Conservation (phyloP, 768 basidiomycete species). For the Gloeostereum incarnatum region DNA sequence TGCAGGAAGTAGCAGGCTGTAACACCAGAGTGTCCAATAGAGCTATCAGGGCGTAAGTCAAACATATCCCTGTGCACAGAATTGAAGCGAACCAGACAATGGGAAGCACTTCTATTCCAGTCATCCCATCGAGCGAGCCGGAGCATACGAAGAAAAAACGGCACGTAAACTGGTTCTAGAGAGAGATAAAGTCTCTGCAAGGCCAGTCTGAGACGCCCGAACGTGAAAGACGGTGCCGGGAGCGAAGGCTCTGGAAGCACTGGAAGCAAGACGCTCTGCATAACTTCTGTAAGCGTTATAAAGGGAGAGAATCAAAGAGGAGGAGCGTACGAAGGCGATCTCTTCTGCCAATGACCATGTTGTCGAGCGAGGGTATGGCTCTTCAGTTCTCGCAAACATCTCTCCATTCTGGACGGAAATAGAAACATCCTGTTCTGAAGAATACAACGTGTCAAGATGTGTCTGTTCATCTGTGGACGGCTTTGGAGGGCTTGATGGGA, state of each 20-base stretch:
- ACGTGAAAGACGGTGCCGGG: constrained; percentile 36
- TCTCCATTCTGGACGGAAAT: too few relatives aligned
- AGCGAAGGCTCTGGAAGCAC: constrained; percentile 31
- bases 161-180: constrained; percentile 36
- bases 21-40: constrained; percentile 59
- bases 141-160: constrained; percentile 27
- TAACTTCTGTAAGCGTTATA: background rate
- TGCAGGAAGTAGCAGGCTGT: constrained; percentile 44
- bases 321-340: constrained; percentile 16
- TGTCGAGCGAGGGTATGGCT: too few relatives aligned
- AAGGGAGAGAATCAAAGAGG: constrained; percentile 1
- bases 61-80: constrained; percentile 1
- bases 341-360: constrained; percentile 15
- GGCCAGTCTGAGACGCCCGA: constrained; percentile 42
- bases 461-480: constrained; percentile 9
- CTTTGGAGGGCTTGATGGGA: too few relatives aligned
- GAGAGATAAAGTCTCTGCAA: constrained; percentile 48
- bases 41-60: constrained; percentile 21
- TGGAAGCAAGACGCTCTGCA: constrained; percentile 35
- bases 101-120: constrained; percentile 29
- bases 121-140: constrained; percentile 50
- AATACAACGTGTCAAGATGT: background rate
- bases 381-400: too few relatives aligned
- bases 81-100: constrained; percentile 38
- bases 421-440: background rate